These are phyloP conservation scores for Coelastrella sp. DNA, from an alignment of 139 green algal species.

Conservation along the genomic window DNA sequence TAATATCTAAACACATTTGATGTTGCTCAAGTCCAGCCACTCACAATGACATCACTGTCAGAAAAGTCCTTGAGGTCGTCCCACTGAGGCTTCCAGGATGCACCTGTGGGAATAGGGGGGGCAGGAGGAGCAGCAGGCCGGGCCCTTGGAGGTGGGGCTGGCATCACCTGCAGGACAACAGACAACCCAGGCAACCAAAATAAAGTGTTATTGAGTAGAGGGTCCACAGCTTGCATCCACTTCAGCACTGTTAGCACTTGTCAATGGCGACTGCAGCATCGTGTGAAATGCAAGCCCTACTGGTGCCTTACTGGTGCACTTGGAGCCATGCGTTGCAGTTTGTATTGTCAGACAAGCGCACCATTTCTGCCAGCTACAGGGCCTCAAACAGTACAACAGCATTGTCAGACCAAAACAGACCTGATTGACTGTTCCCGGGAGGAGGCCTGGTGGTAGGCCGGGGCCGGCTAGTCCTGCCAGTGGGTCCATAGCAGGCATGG, in stretches of 20 bases:
- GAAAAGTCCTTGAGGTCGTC: slow-evolving; percentile 42
- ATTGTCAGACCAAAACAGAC: not conserved
- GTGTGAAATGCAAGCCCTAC: too few species aligned
- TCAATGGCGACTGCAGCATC: too few species aligned
- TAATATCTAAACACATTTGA: too few species aligned
- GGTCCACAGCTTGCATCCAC: too few species aligned
- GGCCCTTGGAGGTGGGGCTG: slow-evolving; percentile 25
- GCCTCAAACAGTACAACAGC: too few species aligned
- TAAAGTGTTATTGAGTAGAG: too few species aligned
- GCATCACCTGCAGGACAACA: not conserved
- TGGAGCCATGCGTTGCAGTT: too few species aligned
- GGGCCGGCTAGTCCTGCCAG: slow-evolving; percentile 7
- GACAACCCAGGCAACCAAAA: not conserved
- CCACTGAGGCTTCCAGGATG: slow-evolving; percentile 35
- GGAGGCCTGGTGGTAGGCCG: not conserved
- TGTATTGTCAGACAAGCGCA: too few species aligned
- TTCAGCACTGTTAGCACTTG: too few species aligned
- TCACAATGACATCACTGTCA: slow-evolving; percentile 34
- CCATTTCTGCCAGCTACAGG: too few species aligned
- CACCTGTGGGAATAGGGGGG: slow-evolving; percentile 22
- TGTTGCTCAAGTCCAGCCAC: not conserved
- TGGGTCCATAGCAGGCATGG: not conserved
- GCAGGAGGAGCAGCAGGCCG: slow-evolving; percentile 26
- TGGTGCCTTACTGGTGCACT: too few species aligned
- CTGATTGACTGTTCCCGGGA: not conserved